Evolutionary conservation across 169 alveolate genomes (phyloP).

Genomic region (Ichthyophthirius multifiliis): DNA sequence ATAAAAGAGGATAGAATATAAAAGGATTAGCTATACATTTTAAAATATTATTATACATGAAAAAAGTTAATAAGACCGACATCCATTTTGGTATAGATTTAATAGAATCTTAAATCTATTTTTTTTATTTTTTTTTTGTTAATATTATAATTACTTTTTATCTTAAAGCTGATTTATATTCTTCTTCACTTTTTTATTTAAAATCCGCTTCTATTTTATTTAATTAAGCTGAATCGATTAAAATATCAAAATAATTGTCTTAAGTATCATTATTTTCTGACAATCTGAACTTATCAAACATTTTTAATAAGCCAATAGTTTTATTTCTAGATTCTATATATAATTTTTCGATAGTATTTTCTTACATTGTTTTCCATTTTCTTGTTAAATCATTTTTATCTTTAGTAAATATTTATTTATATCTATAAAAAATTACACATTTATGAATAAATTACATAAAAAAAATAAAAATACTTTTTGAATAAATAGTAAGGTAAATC

Average conservation of each 20-base stretch:
- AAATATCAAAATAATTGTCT: neutral
- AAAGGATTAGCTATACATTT: conserved; percentile 39
- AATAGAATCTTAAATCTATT: neutral
- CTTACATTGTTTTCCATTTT: conserved; percentile 10
- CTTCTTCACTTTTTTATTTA: conserved; percentile 6
- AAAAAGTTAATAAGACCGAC: conserved; percentile 22
- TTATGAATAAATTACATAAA: too few species aligned
- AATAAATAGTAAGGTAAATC: neutral
- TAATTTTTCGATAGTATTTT: neutral
- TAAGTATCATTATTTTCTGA: too few species aligned
- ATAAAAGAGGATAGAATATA: conserved; percentile 10
- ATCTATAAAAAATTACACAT: neutral
- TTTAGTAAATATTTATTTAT: neutral
- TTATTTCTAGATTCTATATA: conserved; percentile 1
- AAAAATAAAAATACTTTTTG: neutral
- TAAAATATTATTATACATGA: conserved; percentile 33
- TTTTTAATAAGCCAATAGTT: too few species aligned
- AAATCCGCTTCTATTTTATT: conserved; percentile 12
- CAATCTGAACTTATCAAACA: too few species aligned
- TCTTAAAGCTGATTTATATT: conserved; percentile 18
- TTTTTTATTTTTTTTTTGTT: neutral
- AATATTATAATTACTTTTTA: conserved; percentile 1
- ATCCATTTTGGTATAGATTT: conserved; percentile 16
- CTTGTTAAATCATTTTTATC: neutral
- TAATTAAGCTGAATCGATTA: neutral